phyloP scores from a whole-genome alignment of 306 rosid species.

The Notholithocarpus densiflorus region DNA sequence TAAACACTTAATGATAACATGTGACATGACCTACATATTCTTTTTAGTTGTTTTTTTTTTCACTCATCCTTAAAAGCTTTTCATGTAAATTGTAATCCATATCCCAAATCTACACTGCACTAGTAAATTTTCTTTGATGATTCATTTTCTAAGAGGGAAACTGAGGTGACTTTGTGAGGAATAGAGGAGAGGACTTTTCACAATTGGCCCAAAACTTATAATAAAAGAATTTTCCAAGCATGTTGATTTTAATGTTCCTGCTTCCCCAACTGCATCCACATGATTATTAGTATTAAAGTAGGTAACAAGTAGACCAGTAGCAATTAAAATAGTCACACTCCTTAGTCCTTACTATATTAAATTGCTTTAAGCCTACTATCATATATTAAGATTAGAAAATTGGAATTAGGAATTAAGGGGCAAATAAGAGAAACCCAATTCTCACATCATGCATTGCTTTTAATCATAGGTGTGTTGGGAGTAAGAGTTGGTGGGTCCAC shows the following conservation, averaged over 20 bases:
- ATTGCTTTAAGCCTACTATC: conserved; percentile 1
- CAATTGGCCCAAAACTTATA: conserved; percentile 23
- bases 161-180: background rate
- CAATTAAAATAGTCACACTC: conserved; percentile 29
- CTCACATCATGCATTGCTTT: conserved; percentile 18
- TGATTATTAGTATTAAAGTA: conserved; percentile 31
- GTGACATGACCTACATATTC: background rate
- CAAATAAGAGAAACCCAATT: background rate
- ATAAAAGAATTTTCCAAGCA: conserved; percentile 13
- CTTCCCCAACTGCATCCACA: conserved; percentile 53
- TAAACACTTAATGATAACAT: conserved; percentile 4
- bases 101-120: too few species aligned
- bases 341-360: background rate
- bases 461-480: conserved; percentile 36
- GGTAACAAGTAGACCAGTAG: conserved; percentile 13
- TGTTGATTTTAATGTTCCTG: conserved; percentile 24
- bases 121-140: background rate
- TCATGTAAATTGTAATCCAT: background rate
- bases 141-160: background rate
- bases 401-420: background rate
- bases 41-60: background rate
- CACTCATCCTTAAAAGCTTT: background rate
- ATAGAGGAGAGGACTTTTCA: background rate
- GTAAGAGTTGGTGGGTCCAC: conserved; percentile 41
- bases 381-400: background rate